Evolutionary conservation across 1,139 yeast genomes (phyloP).

Genomic region (Groenewaldozyma auringiensis): DNA sequence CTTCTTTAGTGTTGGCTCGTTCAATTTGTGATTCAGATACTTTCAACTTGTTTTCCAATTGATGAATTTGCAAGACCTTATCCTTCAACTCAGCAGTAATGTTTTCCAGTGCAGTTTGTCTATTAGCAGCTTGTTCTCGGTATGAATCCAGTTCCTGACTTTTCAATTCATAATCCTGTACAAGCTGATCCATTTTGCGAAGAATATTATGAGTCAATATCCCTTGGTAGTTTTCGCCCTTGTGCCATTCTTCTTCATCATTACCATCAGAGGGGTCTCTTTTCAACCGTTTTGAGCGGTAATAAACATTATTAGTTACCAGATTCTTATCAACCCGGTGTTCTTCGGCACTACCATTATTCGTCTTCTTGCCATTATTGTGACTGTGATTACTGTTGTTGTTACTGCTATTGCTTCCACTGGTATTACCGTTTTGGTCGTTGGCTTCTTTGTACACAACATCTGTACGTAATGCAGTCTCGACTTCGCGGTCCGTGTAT

Average conservation of each 20-base stretch:
- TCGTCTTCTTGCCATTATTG: neutral
- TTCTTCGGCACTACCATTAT: neutral
- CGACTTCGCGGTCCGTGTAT: conserved; percentile 67
- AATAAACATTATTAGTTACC: conserved; percentile 31
- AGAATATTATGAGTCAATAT: conserved; percentile 43
- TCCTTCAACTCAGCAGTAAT: conserved; percentile 36
- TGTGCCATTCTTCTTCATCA: conserved; percentile 9
- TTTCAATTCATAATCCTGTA: conserved; percentile 16
- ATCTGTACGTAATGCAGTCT: conserved; percentile 68
- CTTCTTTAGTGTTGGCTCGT: conserved; percentile 19
- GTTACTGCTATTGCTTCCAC: conserved; percentile 24
- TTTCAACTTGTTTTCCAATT: conserved; percentile 20
- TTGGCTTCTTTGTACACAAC: conserved; percentile 36
- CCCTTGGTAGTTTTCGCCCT: conserved; percentile 1
- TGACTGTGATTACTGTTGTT: conserved; percentile 4
- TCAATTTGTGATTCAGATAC: conserved; percentile 26
- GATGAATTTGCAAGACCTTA: conserved; percentile 25
- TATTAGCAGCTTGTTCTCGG: conserved; percentile 26
- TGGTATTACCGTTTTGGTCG: conserved; percentile 27
- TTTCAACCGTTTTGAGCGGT: conserved; percentile 56
- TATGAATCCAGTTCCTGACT: conserved; percentile 30
- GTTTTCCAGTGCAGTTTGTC: conserved; percentile 34
- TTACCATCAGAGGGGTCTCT: conserved; percentile 36
- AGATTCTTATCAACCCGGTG: neutral
- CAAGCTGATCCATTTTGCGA: conserved; percentile 28